Evolutionary conservation across 805 yeast genomes (phyloP).

Genomic region (Candida multigemmis): DNA sequence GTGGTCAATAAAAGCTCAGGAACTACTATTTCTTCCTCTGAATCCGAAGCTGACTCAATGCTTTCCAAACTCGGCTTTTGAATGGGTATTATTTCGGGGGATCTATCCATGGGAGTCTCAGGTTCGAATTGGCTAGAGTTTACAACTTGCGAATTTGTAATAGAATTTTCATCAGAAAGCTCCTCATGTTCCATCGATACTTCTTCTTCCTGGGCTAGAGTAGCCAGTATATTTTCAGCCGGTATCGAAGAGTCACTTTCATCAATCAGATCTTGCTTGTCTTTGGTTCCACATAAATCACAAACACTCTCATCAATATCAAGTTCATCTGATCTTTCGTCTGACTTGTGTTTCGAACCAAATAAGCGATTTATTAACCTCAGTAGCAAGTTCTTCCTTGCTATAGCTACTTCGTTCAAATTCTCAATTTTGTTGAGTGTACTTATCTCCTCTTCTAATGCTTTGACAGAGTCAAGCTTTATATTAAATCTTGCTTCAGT

Average conservation of each 20-base stretch:
- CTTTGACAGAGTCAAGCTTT: constrained; percentile 10
- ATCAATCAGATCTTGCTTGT: background rate
- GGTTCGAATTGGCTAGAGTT: background rate
- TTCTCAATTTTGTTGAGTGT: constrained; percentile 1
- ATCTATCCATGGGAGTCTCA: background rate
- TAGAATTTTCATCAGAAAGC: too few relatives aligned
- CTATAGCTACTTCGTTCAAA: constrained; percentile 2
- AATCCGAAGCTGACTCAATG: too few relatives aligned
- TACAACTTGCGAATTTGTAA: background rate
- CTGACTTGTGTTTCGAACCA: too few relatives aligned
- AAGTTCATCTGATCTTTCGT: too few relatives aligned
- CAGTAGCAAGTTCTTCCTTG: constrained; percentile 4
- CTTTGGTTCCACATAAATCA: background rate
- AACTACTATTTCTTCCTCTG: too few relatives aligned
- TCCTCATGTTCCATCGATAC: background rate
- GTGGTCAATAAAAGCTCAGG: too few relatives aligned
- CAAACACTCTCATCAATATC: background rate
- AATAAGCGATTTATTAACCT: too few relatives aligned
- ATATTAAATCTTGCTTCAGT: constrained; percentile 16
- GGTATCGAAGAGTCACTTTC: background rate
- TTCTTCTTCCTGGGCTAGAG: background rate
- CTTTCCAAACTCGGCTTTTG: too few relatives aligned
- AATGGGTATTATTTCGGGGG: too few relatives aligned
- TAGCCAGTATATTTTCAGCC: background rate
- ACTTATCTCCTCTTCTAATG: constrained; percentile 10